Evolutionary conservation across 306 rosid genomes (phyloP), one percentile per base, ranked within the genome.

Genomic region (Begonia loranthoides): DNA sequence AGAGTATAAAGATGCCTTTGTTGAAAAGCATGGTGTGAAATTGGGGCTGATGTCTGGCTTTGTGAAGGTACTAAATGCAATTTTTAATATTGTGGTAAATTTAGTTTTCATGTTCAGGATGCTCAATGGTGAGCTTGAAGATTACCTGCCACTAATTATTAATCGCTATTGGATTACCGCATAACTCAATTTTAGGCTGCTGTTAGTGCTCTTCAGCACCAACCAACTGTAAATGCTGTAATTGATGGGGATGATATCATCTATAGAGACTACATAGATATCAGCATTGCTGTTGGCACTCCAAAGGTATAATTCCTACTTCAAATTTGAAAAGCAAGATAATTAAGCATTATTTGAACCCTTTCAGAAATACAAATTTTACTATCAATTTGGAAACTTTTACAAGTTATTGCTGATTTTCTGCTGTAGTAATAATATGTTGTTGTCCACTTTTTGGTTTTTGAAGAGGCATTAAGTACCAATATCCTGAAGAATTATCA

Each of bases 231-330:
- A 16, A 81, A 81, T 63, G 89, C 79, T 41, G 89, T 81, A 43
- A 81, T 74, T 50, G 84, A 81, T 11, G 84, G 89, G 17, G 84
- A 81, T 61, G 89, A 77, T 61, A 81, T 77, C 58, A 77, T 77
- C 40, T 74, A 81, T 57, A 63, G 77, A 70, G 77, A 77, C 65
- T 74, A 77, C 62, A 47, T 77, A n/a, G 89, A 81, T 55, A 77
- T 81, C 51, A 77, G 79, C 56, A 81, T 71, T 56, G 79, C 84
- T 9, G 81, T 81, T 45, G 84, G 81, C 43, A 81, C 84, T 43
- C 66, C 79, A 10, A 81, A 77, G 84, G 89, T 71, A 47, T 43
- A 28, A 28, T 28, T 28, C 36, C 36, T 57, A 41, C 51, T 44
- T 10, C 62, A 28, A 28, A 28, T 28, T 28, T 28, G 36, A 28